phyloP scores from a whole-genome alignment of 352 stramenopile species.

The Pythium oligandrum region DNA sequence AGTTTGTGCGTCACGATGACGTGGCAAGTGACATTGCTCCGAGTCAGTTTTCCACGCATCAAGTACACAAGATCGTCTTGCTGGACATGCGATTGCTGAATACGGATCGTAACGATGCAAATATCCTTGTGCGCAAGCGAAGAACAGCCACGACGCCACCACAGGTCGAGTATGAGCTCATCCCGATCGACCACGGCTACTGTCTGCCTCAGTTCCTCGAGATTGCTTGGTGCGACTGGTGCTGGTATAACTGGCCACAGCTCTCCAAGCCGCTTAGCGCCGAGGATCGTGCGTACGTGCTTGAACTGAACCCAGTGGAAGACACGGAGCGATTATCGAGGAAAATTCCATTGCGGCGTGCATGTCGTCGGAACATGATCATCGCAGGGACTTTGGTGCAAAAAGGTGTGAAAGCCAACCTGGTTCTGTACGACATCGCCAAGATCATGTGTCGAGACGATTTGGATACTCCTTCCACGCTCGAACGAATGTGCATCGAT shows the following conservation, averaged over 20 bases:
- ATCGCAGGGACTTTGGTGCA: conserved; percentile 77
- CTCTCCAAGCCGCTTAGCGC: conserved; percentile 61
- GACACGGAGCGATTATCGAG: conserved; percentile 53
- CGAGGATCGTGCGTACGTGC: conserved; percentile 56
- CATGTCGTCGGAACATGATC: conserved; percentile 76
- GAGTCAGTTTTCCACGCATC: conserved; percentile 80
- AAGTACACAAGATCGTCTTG: conserved; percentile 99
- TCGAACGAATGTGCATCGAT: conserved; percentile 67
- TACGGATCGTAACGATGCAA: conserved; percentile 96
- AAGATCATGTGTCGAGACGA: conserved; percentile 84
- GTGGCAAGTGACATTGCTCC: conserved; percentile 92
- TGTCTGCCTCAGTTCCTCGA: conserved; percentile 94
- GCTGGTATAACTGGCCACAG: conserved; percentile 98
- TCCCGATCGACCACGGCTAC: conserved; percentile 99
- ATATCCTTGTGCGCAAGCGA: conserved; percentile 93
- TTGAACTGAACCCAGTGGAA: conserved; percentile 48
- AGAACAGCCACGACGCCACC: conserved; percentile 28
- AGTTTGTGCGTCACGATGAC: conserved; percentile 94
- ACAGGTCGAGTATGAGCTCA: conserved; percentile 87
- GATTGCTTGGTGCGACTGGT: conserved; percentile 98
- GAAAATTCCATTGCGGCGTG: conserved; percentile 68
- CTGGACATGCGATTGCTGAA: conserved; percentile 98
- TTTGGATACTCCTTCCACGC: conserved; percentile 56
- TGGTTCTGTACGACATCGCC: conserved; percentile 71
- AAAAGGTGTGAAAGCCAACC: conserved; percentile 58